Base-by-base conservation (phyloP, 495 filamentous ascomycete genomes). In the Daldinia decipiens region DNA sequence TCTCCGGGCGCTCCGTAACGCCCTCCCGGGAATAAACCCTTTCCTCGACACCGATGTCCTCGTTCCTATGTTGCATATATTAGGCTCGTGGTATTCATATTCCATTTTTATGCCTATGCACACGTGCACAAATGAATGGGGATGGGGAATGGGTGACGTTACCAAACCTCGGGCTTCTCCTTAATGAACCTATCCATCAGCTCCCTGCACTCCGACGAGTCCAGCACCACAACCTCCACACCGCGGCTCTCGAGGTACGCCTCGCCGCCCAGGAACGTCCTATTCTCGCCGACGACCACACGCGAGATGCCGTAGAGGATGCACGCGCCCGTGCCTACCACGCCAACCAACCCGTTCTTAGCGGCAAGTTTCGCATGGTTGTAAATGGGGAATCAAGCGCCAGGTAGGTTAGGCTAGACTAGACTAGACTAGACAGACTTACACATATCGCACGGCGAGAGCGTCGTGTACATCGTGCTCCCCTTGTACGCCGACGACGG, bases 381-480 rank as follows among this genome's bases (percentile, higher is more conserved):
- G 3, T 4, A 21, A 17, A 56, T 9, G 11, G 15, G 13, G 13
- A 36, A 36, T 3, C 9, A 13, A 13, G 32, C 1, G 32, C 1
- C 6, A 19, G 19, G 8, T 1, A 36, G 29, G 5, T 40, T 32
- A 36, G n/a, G n/a, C 1, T 1, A n/a, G 8, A 6, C n/a, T n/a
- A n/a, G n/a, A n/a, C n/a, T n/a, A n/a, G n/a, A n/a, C n/a, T 13
- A 15, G 13, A 3, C 19, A 21, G 13, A 66, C 77, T 71, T 90
- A 83, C 92, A 95, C 92, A 95, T 95, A 76, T 94, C 90, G 76
- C 93, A 97, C 0, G 92, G 93, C 13, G 92, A 94, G 4, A 96
- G 82, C 1, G 93, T 95, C 8, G 92, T 95, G 79, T 92, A 95
- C 90, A 95, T 93, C 4, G 93, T 95, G 13, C 75, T 79, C 45